phyloP scores from a whole-genome alignment of 2,329 filamentous ascomycete genomes.

The Epichloe glyceriae region DNA sequence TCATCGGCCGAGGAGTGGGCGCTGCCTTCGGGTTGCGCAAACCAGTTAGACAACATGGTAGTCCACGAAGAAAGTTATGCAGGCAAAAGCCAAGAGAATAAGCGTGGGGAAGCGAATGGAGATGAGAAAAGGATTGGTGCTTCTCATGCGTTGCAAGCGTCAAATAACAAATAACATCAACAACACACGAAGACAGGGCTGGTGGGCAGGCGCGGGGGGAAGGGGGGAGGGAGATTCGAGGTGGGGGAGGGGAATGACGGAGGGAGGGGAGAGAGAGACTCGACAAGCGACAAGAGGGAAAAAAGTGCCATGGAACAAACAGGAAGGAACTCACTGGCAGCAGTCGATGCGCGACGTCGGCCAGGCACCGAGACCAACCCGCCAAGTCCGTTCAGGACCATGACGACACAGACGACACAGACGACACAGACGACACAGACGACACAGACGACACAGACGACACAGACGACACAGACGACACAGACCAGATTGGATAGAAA shows the following conservation, averaged over 20 bases:
- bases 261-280: background rate
- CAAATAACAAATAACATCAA: background rate
- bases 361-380: conserved; percentile 17
- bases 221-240: background rate
- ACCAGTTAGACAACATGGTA: conserved; percentile 31
- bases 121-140: background rate
- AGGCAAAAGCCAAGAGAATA: conserved; percentile 3
- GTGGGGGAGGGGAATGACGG: background rate
- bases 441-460: too few relatives aligned
- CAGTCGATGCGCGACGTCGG: conserved; percentile 18
- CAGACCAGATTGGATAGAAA: too few relatives aligned
- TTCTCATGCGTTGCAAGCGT: background rate
- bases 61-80: conserved; percentile 7
- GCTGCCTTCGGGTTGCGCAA: conserved; percentile 29
- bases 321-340: conserved; percentile 12
- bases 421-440: too few relatives aligned
- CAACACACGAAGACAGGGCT: background rate
- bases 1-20: conserved; percentile 47
- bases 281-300: background rate
- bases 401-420: conserved; percentile 7
- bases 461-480: conserved; percentile 8
- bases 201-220: background rate
- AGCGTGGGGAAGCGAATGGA: background rate
- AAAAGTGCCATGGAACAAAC: background rate
- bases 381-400: conserved; percentile 17